Percentiles rank a stretch among this genome's conserved stretches.
These are phyloP conservation scores for Tillandsia leiboldiana DNA, from an alignment of 176 grass and related monocot species.

Conservation along the genomic window DNA sequence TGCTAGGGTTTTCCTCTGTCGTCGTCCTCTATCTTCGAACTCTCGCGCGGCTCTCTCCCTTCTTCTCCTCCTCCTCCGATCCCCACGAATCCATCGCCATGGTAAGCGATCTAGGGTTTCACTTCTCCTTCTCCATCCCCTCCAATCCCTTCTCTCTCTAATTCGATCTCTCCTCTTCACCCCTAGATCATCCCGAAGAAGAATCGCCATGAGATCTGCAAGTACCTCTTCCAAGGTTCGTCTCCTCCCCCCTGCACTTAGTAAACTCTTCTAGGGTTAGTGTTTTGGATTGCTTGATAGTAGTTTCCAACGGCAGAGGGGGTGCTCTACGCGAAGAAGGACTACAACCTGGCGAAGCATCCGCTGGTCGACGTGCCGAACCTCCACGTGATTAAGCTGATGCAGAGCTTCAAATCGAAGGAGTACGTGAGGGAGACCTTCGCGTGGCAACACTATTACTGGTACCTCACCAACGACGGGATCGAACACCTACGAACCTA, in stretches of 20 bases:
- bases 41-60: not conserved
- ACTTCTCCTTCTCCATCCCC: not conserved
- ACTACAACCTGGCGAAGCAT: constrained; percentile 93
- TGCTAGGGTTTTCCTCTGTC: not conserved
- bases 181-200: constrained; percentile 96
- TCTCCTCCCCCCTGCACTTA: not conserved
- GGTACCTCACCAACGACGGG: constrained; percentile 96
- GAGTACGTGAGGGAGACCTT: constrained; percentile 96
- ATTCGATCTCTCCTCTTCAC: not conserved
- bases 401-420: constrained; percentile 99
- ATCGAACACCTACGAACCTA: constrained; percentile 80
- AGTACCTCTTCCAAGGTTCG: constrained; percentile 93
- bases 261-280: not conserved
- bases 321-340: constrained; percentile 87
- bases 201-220: constrained; percentile 96
- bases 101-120: constrained; percentile 1
- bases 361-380: constrained; percentile 79
- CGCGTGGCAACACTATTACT: constrained; percentile 92
- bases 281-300: not conserved
- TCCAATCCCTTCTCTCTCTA: not conserved
- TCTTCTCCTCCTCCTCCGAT: not conserved
- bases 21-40: not conserved
- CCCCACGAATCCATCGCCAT: not conserved
- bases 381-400: constrained; percentile 96
- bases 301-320: constrained; percentile 39